Evolutionary conservation across 495 filamentous ascomycete genomes (phyloP), one percentile per base, ranked within the genome.

Genomic region (Annulohypoxylon nitens): DNA sequence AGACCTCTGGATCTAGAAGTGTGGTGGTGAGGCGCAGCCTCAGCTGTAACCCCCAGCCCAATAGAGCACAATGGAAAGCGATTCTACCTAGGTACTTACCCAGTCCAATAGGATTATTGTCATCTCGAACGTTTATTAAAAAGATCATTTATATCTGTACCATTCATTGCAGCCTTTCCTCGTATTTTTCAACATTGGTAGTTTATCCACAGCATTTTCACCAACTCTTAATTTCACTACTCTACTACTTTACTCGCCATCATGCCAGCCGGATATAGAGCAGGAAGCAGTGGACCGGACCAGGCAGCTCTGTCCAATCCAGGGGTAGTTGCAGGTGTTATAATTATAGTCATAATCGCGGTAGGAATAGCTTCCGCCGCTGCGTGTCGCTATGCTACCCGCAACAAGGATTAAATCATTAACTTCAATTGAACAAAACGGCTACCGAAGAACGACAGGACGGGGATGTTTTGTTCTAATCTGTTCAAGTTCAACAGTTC

Each of bases 191-290:
- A 6, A 9, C 5, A 2, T 14, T n/a, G 12, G 7, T 2, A 12
- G 11, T 36, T 43, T n/a, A 43, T 14, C 36, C 20, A 39, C 23
- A 25, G 14, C 37, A 10, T 12, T n/a, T 45, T 26, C n/a, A n/a
- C 16, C 1, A 4, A 3, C 36, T 37, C 11, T 14, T 16, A 47
- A 16, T 11, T 26, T 50, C 43, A 62, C 23, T 1, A n/a, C 20
- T 43, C 23, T 1, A 25, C 20, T 43, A 18, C 36, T 48, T 34
- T 18, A 48, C 12, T 12, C 18, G 8, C 25, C 10, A 18, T 26
- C 16, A 62, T 62, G 60, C 60, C 43, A 18, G 37, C 12, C 41
- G 60, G 60, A 9, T 43, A 16, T 50, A 48, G 60, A n/a, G 30
- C 25, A 34, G 60, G 60, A 33, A 39, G 41, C 5, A 25, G 25